A percentile compares a stretch with the other conserved stretches of the same genome.
Evolutionary conservation across 768 basidiomycete genomes (phyloP).

Genomic region (Epithele typhae): DNA sequence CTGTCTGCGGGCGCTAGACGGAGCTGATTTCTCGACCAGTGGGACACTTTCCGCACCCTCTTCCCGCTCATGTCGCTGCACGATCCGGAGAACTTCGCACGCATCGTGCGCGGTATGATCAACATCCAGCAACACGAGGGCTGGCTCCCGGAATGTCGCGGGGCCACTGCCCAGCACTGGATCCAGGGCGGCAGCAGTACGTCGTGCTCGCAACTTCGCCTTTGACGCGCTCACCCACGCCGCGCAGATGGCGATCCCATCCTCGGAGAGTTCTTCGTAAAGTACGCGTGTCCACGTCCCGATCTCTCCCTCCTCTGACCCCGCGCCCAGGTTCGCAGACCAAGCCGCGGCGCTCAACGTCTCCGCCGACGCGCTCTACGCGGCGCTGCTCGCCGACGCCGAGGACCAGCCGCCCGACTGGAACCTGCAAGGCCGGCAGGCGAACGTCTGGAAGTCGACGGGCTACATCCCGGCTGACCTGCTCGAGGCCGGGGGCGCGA

Average conservation of each 20-base stretch:
- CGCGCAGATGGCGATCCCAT: slow-evolving; percentile 57
- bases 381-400: slow-evolving; percentile 53
- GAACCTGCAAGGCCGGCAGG: slow-evolving; percentile 60
- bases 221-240: not conserved
- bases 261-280: slow-evolving; percentile 62
- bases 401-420: slow-evolving; percentile 55
- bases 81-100: slow-evolving; percentile 54
- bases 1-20: too few species aligned
- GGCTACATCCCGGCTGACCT: slow-evolving; percentile 32
- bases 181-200: slow-evolving; percentile 63
- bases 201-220: slow-evolving; percentile 24
- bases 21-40: slow-evolving; percentile 32
- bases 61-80: slow-evolving; percentile 63
- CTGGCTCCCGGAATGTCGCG: slow-evolving; percentile 67
- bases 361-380: slow-evolving; percentile 46
- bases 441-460: slow-evolving; percentile 49
- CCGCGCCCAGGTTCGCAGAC: slow-evolving; percentile 39
- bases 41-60: slow-evolving; percentile 63
- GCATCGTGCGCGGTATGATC: slow-evolving; percentile 60
- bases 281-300: slow-evolving; percentile 30
- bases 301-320: not conserved
- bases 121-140: slow-evolving; percentile 67
- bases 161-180: slow-evolving; percentile 46
- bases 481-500: slow-evolving; percentile 42
- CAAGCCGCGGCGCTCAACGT: slow-evolving; percentile 46